Evolutionary conservation across 2,329 filamentous ascomycete species (phyloP), one percentile per base, ranked within the genome.

Genomic region (Arthrinium phaeospermum): DNA sequence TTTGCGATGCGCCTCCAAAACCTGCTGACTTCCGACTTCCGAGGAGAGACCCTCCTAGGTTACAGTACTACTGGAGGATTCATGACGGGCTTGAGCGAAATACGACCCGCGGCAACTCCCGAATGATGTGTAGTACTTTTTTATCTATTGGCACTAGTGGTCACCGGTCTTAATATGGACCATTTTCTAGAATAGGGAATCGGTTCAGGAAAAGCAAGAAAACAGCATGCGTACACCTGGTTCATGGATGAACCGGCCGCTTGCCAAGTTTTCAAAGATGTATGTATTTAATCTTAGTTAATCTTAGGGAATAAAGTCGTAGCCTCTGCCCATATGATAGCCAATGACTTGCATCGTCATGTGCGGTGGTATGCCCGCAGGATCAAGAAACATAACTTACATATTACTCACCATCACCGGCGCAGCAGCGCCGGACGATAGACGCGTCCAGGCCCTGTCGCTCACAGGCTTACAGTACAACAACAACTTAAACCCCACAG

Each of bases 221-320:
- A 41, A n/a, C 46, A 10, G 22, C 46, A 49, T 41, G 37, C 51
- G n/a, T 22, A 22, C 57, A 24, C 16, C 44, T 49, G 57, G 37
- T 41, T 41, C 37, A 49, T 44, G 27, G 61, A 68, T 24, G 46
- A 24, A 69, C 69, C 64, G 71, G 47, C 71, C 46, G 64, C 68
- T 49, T 72, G 67, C 37, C 71, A 61, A 61, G 70, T 69, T 67
- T 71, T 72, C 10, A 4, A 30, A 30, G 27, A 30, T 30, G 27
- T 4, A 30, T n/a, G n/a, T n/a, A n/a, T n/a, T 46, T 44, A 44
- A 46, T 45, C 22, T 69, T 46, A 19, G 41, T 46, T 44, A 44
- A 46, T 45, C 22, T 69, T 46, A 19, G 41, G 37, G 41, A 3
- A 67, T 27, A 34, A n/a, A 69, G 8, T 34, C 27, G 27, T 19